A percentile compares a stretch with the other conserved stretches of the same genome.
Conservation (phyloP, 352 stramenopile genomes). For the Aphanomyces euteiches region DNA sequence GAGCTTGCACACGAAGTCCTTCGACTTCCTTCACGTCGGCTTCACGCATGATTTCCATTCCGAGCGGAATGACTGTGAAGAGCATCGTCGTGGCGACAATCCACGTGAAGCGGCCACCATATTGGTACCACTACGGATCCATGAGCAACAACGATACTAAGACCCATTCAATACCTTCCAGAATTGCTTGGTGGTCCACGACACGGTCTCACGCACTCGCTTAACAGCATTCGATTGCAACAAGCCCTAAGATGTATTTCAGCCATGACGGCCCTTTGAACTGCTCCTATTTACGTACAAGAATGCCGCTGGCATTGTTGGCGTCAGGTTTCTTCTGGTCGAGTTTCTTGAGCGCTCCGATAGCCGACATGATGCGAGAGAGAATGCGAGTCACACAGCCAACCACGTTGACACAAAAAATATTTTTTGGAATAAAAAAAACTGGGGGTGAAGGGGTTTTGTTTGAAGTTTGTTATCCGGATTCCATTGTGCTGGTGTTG, state of each 20-base stretch:
- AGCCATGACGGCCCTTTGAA: too few relatives aligned
- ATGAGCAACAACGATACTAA: not conserved
- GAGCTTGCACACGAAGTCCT: not conserved
- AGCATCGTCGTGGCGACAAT: conserved; percentile 78
- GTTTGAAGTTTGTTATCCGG: too few relatives aligned
- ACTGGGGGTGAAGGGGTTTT: not conserved
- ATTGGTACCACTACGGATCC: conserved; percentile 47
- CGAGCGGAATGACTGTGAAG: conserved; percentile 79
- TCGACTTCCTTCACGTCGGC: conserved; percentile 27
- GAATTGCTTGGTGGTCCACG: conserved; percentile 20
- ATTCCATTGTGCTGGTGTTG: too few relatives aligned
- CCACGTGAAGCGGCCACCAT: conserved; percentile 68
- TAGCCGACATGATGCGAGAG: conserved; percentile 58
- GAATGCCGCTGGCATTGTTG: not conserved
- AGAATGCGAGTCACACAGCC: not conserved
- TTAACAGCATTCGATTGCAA: conserved; percentile 43
- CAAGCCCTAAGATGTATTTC: not conserved
- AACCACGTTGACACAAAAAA: not conserved
- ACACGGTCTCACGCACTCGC: conserved; percentile 25
- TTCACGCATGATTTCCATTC: conserved; percentile 61
- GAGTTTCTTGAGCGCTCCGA: conserved; percentile 72
- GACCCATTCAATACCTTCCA: not conserved
- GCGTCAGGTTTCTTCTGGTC: conserved; percentile 72
- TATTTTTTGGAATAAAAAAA: not conserved
- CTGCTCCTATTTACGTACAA: not conserved